phyloP scores from a whole-genome alignment of 257 asterid species.

The Vinca minor region DNA sequence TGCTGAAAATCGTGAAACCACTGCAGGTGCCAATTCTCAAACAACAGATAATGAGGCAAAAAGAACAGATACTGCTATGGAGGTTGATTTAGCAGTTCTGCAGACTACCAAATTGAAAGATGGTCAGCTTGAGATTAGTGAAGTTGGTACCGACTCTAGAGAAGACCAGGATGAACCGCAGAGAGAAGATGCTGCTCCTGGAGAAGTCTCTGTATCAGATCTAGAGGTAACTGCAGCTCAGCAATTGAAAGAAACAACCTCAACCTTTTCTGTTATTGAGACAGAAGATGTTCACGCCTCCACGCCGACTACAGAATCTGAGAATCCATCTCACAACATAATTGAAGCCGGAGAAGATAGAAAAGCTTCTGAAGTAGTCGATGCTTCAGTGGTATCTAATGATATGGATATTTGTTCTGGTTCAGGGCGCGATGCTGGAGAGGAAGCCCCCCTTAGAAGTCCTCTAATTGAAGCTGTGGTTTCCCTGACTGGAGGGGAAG shows the following conservation, averaged over 20 bases:
- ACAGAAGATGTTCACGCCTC: background rate
- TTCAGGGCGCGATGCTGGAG: background rate
- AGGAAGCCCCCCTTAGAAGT: background rate
- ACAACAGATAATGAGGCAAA: constrained; percentile 9
- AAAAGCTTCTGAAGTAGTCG: constrained; percentile 5
- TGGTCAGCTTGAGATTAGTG: constrained; percentile 1
- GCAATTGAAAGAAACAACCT: constrained; percentile 3
- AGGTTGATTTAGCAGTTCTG: constrained; percentile 9
- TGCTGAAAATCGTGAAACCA: background rate
- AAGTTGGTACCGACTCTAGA: constrained; percentile 4
- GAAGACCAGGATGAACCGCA: no score
- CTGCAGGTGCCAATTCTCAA: background rate
- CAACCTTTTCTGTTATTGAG: background rate
- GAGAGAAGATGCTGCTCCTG: no score
- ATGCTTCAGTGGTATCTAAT: no score
- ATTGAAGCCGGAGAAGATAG: constrained; percentile 19
- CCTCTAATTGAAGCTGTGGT: constrained; percentile 4
- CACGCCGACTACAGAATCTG: background rate
- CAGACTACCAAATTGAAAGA: background rate
- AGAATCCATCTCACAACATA: constrained; percentile 6
- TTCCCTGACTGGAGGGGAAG: constrained; percentile 5
- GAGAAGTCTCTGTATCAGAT: no score
- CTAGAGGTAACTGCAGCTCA: background rate
- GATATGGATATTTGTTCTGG: background rate
- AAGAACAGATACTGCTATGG: no score